A percentile compares a stretch with the other conserved stretches of the same genome.
phyloP scores from a whole-genome alignment of 225 moss, liverwort and hornwort species.

The Asterella californica region DNA sequence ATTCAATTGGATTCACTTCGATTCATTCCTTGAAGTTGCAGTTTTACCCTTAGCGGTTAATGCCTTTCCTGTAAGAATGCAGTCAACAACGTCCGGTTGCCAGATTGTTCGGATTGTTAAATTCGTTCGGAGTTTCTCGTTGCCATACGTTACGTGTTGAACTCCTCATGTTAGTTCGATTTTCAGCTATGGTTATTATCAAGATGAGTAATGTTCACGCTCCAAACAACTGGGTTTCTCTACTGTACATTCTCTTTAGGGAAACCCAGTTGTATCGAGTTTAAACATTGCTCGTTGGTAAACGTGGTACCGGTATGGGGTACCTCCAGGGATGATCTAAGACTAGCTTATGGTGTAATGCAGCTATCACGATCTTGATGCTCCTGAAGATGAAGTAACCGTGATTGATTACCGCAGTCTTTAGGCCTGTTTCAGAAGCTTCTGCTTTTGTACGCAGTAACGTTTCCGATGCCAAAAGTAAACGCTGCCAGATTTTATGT shows the following conservation, averaged over 20 bases:
- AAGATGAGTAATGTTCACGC: slow-evolving; percentile 12
- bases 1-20: not conserved
- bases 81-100: slow-evolving; percentile 1
- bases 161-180: not conserved
- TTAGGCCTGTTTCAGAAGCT: slow-evolving; percentile 32
- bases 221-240: slow-evolving; percentile 23
- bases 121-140: not conserved
- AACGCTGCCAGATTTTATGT: not conserved
- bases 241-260: not conserved
- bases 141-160: slow-evolving; percentile 1
- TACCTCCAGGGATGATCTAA: slow-evolving; percentile 19
- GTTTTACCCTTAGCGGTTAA: not conserved
- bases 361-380: slow-evolving; percentile 99
- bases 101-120: slow-evolving; percentile 1
- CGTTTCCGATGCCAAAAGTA: slow-evolving; percentile 1
- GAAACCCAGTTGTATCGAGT: slow-evolving; percentile 24
- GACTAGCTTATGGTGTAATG: slow-evolving; percentile 26
- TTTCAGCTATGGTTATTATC: slow-evolving; percentile 6
- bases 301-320: slow-evolving; percentile 5
- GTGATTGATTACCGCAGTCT: slow-evolving; percentile 99
- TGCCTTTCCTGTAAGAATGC: not conserved
- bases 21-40: not conserved
- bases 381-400: slow-evolving; percentile 98
- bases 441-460: not conserved
- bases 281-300: slow-evolving; percentile 13